These are phyloP conservation scores for Podila epicladia DNA, from an alignment of 192 early-diverging fungal genomes.

Conservation along the genomic window DNA sequence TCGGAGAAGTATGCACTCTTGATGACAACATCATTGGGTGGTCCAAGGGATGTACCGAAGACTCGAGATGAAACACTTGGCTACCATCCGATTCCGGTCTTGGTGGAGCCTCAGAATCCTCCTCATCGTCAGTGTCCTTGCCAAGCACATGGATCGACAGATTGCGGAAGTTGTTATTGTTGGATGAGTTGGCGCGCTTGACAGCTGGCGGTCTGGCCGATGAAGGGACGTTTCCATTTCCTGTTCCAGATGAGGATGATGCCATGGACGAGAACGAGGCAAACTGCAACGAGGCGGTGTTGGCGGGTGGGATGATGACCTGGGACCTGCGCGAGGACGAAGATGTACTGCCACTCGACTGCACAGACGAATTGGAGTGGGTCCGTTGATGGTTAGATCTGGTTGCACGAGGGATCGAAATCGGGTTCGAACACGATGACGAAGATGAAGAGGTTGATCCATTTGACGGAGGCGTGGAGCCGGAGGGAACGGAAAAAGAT, in stretches of 20 bases:
- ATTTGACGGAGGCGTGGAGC: neutral
- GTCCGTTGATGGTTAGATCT: constrained; percentile 32
- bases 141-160: constrained; percentile 40
- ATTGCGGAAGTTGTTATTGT: constrained; percentile 28
- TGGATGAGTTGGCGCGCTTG: neutral
- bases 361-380: constrained; percentile 30
- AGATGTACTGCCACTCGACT: constrained; percentile 9
- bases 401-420: constrained; percentile 24
- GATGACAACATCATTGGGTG: neutral
- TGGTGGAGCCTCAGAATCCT: neutral
- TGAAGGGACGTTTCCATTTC: neutral
- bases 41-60: constrained; percentile 33
- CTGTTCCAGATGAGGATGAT: constrained; percentile 1
- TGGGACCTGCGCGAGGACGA: constrained; percentile 23
- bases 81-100: neutral
- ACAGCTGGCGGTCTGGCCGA: neutral
- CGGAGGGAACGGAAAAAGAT: neutral
- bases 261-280: constrained; percentile 41
- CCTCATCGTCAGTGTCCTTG: constrained; percentile 3
- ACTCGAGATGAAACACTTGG: constrained; percentile 13
- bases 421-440: constrained; percentile 16
- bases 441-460: neutral
- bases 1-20: neutral
- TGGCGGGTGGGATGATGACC: constrained; percentile 42
- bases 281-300: constrained; percentile 28